Conservation (phyloP, 2,329 filamentous ascomycete genomes). For the Sphaerulina vaccinii region DNA sequence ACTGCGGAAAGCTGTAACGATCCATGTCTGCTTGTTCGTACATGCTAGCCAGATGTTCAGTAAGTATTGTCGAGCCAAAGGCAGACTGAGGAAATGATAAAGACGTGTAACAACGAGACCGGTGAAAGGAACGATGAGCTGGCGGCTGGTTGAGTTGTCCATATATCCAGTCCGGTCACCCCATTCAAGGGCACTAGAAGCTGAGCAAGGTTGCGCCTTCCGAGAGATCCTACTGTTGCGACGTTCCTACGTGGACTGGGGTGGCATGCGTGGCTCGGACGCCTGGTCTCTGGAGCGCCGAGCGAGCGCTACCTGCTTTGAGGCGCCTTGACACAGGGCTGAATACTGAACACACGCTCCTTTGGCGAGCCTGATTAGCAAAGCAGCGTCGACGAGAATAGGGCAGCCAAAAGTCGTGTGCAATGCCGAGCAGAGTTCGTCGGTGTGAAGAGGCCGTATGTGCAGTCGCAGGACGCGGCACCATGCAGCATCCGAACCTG, state of each 20-base stretch:
- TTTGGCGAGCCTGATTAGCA: neutral
- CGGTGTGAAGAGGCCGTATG: neutral
- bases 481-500: neutral
- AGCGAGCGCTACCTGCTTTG: slow-evolving; percentile 1
- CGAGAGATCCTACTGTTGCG: slow-evolving; percentile 16
- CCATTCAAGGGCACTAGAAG: slow-evolving; percentile 22
- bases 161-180: slow-evolving; percentile 23
- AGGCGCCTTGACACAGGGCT: slow-evolving; percentile 10
- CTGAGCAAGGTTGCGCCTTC: slow-evolving; percentile 13
- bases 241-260: slow-evolving; percentile 13
- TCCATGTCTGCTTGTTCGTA: slow-evolving; percentile 41
- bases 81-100: slow-evolving; percentile 5
- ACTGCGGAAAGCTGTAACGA: slow-evolving; percentile 45
- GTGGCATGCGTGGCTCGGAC: slow-evolving; percentile 15
- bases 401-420: slow-evolving; percentile 5
- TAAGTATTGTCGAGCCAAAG: neutral
- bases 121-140: slow-evolving; percentile 15
- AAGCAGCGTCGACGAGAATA: slow-evolving; percentile 1
- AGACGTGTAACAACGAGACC: slow-evolving; percentile 14
- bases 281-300: slow-evolving; percentile 9
- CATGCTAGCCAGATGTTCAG: slow-evolving; percentile 20
- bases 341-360: slow-evolving; percentile 4
- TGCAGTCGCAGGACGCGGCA: neutral
- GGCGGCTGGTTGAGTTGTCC: slow-evolving; percentile 21
- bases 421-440: neutral